A percentile compares a stretch with the other conserved stretches of the same genome.
These are phyloP conservation scores for Didymella keratinophila DNA, from an alignment of 2,329 filamentous ascomycete species.

Conservation along the genomic window DNA sequence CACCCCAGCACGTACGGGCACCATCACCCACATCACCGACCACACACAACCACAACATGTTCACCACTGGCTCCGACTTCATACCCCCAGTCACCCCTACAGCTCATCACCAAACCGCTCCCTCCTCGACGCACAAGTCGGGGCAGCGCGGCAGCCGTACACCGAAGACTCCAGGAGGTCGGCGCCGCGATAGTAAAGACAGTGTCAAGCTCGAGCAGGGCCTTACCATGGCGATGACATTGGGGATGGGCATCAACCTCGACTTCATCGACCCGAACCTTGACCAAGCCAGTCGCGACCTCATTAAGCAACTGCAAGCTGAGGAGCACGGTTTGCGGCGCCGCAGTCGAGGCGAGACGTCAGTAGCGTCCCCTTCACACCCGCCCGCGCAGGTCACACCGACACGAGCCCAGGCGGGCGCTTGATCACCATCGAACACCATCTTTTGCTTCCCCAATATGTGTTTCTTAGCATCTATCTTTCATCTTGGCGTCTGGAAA, in stretches of 20 bases:
- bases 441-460: not conserved
- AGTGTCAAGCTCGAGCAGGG: conserved; percentile 39
- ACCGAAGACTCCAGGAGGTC: conserved; percentile 39
- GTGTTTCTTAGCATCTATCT: conserved; percentile 6
- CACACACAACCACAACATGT: conserved; percentile 33
- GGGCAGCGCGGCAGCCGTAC: conserved; percentile 38
- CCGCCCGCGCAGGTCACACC: conserved; percentile 14
- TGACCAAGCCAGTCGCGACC: conserved; percentile 36
- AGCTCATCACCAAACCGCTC: conserved; percentile 13
- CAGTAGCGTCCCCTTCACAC: conserved; percentile 8
- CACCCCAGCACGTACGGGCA: conserved; percentile 26
- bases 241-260: conserved; percentile 30
- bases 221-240: conserved; percentile 25
- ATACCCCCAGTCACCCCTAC: conserved; percentile 27
- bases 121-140: conserved; percentile 30
- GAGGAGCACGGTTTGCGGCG: conserved; percentile 44
- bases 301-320: conserved; percentile 43
- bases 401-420: conserved; percentile 9
- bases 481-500: conserved; percentile 4
- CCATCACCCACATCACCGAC: conserved; percentile 27
- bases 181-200: conserved; percentile 35
- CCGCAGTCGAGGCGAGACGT: conserved; percentile 28
- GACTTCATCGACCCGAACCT: conserved; percentile 37
- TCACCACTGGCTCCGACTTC: conserved; percentile 35
- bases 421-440: not conserved